Conservation (phyloP, 1,139 yeast species). For the Hyphopichia burtonii region DNA sequence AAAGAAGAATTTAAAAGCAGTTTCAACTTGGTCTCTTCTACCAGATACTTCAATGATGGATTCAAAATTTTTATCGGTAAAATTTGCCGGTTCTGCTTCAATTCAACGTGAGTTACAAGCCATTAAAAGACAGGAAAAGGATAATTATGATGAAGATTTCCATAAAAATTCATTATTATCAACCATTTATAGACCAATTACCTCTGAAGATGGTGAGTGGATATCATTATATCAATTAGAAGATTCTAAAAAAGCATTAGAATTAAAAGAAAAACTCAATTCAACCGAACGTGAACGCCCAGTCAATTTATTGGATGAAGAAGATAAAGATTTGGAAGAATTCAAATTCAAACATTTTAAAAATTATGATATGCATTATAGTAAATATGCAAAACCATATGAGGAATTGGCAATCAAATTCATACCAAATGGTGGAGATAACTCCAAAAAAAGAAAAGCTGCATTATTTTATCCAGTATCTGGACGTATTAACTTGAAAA, state of each 20-base stretch:
- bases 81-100: conserved; percentile 80
- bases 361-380: conserved; percentile 78
- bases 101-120: conserved; percentile 37
- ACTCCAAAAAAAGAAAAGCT: conserved; percentile 45
- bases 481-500: conserved; percentile 78
- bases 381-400: conserved; percentile 43
- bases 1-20: conserved; percentile 72
- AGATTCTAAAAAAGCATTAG: conserved; percentile 22
- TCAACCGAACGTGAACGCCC: conserved; percentile 54
- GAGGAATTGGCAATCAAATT: conserved; percentile 47
- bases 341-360: conserved; percentile 64
- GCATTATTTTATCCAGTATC: conserved; percentile 78
- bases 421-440: conserved; percentile 55
- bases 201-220: conserved; percentile 79
- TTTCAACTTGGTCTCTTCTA: conserved; percentile 72
- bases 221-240: conserved; percentile 61
- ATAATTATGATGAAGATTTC: conserved; percentile 36
- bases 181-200: conserved; percentile 73
- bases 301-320: conserved; percentile 38
- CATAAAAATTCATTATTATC: conserved; percentile 52
- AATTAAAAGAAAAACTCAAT: conserved; percentile 44
- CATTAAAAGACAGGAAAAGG: conserved; percentile 37
- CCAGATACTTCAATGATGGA: conserved; percentile 93
- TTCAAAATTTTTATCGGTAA: conserved; percentile 66
- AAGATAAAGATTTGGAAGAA: conserved; percentile 33